Evolutionary conservation across 129 eudicot genomes (phyloP).

Genomic region (Arctium minus): DNA sequence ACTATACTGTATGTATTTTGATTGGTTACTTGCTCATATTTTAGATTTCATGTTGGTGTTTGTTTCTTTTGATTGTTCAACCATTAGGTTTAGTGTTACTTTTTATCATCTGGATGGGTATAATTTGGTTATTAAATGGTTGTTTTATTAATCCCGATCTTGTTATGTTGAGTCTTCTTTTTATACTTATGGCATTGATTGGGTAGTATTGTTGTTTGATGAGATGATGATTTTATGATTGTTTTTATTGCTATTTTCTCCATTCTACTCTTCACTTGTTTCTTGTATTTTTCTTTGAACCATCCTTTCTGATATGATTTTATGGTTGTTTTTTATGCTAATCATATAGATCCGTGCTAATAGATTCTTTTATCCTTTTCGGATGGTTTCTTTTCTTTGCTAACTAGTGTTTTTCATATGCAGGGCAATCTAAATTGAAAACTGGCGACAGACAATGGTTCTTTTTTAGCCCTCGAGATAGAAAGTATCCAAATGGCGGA

Average conservation of each 20-base stretch:
- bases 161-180: not conserved
- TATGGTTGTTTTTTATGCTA: too few species aligned
- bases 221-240: not conserved
- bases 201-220: not conserved
- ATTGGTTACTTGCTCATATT: not conserved
- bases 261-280: too few species aligned
- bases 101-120: not conserved
- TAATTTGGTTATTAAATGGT: not conserved
- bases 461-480: constrained; percentile 82
- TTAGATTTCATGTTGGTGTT: not conserved
- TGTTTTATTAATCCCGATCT: not conserved
- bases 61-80: not conserved
- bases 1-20: not conserved
- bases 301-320: too few species aligned
- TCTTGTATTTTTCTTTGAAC: too few species aligned
- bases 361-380: too few species aligned
- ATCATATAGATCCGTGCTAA: too few species aligned
- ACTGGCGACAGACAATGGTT: constrained; percentile 94
- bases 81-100: not conserved
- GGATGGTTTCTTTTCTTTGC: not conserved
- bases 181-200: too few species aligned
- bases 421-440: constrained; percentile 68
- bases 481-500: constrained; percentile 80
- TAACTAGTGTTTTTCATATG: constrained; percentile 10
- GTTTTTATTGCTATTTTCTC: too few species aligned